Percentiles rank a stretch among this genome's conserved stretches.
Evolutionary conservation across 257 asterid species (phyloP).

Genomic region (Misopates orontium): DNA sequence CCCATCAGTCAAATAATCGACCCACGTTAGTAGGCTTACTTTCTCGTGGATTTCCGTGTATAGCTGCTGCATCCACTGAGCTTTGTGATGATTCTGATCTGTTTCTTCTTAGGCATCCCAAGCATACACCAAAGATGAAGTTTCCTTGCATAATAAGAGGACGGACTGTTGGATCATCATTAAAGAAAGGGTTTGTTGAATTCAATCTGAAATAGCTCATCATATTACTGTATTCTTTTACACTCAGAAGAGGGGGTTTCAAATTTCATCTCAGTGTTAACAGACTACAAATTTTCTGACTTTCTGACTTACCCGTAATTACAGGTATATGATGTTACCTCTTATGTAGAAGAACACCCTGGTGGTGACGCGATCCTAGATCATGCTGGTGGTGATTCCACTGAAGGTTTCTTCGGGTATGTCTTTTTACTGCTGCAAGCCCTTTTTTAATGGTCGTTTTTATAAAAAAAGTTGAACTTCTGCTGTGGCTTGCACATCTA

Average conservation of each 20-base stretch:
- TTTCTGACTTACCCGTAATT: not conserved
- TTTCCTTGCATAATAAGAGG: constrained; percentile 76
- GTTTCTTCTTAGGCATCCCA: constrained; percentile 45
- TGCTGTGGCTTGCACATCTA: not conserved
- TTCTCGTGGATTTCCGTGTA: not conserved
- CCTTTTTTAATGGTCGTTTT: not conserved
- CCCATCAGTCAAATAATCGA: not conserved
- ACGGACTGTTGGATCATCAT: constrained; percentile 97
- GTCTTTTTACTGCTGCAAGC: constrained; percentile 11
- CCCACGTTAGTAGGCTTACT: too few relatives aligned
- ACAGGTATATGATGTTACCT: constrained; percentile 90
- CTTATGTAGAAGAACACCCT: constrained; percentile 96
- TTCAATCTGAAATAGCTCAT: constrained; percentile 10
- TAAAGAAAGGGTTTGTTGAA: constrained; percentile 67
- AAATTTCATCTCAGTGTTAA: constrained; percentile 5
- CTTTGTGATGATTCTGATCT: constrained; percentile 9
- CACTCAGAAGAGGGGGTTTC: not conserved
- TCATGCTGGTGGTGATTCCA: constrained; percentile 95
- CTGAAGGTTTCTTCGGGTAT: constrained; percentile 85
- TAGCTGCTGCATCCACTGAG: not conserved
- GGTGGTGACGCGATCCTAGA: constrained; percentile 94
- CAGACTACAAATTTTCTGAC: constrained; percentile 1
- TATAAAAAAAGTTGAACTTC: constrained; percentile 1
- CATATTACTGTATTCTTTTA: not conserved
- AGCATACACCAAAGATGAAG: constrained; percentile 64